phyloP scores from a whole-genome alignment of 1,139 yeast species.

The Casaregolazyma lundiana region DNA sequence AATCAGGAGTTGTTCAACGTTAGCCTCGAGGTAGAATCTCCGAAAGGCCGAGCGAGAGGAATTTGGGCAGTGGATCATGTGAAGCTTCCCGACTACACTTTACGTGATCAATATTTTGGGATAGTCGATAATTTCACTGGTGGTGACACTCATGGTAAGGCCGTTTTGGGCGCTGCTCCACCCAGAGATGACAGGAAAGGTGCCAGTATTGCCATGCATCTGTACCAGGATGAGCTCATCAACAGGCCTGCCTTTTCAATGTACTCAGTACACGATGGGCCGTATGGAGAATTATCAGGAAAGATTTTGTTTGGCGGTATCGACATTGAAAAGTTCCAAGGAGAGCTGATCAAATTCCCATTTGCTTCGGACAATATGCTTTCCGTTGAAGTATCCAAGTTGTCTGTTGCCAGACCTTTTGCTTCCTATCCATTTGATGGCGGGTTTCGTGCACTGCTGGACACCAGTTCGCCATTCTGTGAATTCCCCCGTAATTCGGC shows the following conservation, averaged over 20 bases:
- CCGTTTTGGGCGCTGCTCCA: conserved; percentile 39
- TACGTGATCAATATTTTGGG: conserved; percentile 43
- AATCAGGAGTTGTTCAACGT: conserved; percentile 22
- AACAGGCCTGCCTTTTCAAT: conserved; percentile 49
- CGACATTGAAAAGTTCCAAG: conserved; percentile 51
- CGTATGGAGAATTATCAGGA: conserved; percentile 46
- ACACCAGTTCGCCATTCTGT: conserved; percentile 65
- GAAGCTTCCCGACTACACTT: conserved; percentile 34
- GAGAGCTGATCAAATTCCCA: too few species aligned
- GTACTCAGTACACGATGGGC: too few species aligned
- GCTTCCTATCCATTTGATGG: not conserved
- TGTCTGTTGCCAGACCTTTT: too few species aligned
- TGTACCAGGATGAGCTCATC: conserved; percentile 32
- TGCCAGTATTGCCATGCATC: conserved; percentile 22
- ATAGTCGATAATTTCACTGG: conserved; percentile 42
- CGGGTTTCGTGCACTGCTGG: conserved; percentile 36
- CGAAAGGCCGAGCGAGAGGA: conserved; percentile 39
- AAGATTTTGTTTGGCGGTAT: conserved; percentile 56
- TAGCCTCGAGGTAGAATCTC: too few species aligned
- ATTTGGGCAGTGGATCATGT: conserved; percentile 47
- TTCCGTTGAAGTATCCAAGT: too few species aligned
- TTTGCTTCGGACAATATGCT: too few species aligned
- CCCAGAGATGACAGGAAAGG: conserved; percentile 11
- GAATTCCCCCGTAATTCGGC: conserved; percentile 42
- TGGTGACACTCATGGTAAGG: conserved; percentile 52